Conservation (phyloP, 108 stramenopile genomes). For the Cyclotella sp. region DNA sequence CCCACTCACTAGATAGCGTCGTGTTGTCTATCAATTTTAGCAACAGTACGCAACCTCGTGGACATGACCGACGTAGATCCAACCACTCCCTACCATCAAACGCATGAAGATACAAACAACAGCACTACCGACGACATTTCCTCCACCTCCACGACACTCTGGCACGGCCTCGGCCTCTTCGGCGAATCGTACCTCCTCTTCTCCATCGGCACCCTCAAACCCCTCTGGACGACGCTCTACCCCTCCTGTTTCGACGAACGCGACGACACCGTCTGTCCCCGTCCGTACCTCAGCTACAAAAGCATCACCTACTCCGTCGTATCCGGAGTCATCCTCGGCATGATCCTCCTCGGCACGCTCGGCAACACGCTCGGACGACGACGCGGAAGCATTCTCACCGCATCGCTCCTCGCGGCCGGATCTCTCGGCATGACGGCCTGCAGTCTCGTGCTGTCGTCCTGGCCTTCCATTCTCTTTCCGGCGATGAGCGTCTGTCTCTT, state of each 20-base stretch:
- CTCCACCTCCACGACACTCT: slow-evolving; percentile 27
- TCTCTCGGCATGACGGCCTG: slow-evolving; percentile 40
- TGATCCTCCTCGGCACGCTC: slow-evolving; percentile 61
- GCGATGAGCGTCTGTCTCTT: slow-evolving; percentile 54
- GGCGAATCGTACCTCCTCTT: slow-evolving; percentile 86
- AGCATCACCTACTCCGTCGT: slow-evolving; percentile 68
- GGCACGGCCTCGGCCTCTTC: slow-evolving; percentile 83
- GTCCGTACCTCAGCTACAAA: slow-evolving; percentile 35
- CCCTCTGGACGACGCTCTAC: slow-evolving; percentile 67
- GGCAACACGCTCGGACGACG: slow-evolving; percentile 65
- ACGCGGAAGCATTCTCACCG: slow-evolving; percentile 64
- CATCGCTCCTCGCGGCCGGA: slow-evolving; percentile 58
- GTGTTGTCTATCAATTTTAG: background rate
- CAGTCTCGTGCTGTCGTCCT: slow-evolving; percentile 20
- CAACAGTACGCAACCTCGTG: background rate
- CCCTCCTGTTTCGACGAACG: slow-evolving; percentile 45
- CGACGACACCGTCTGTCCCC: slow-evolving; percentile 17
- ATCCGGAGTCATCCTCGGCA: slow-evolving; percentile 68
- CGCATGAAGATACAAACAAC: background rate
- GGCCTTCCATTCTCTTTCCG: slow-evolving; percentile 38
- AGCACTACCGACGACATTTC: background rate
- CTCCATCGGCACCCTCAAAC: slow-evolving; percentile 70
- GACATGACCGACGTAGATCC: background rate
- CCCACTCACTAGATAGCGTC: too few relatives aligned
- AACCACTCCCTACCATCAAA: background rate